phyloP scores from a whole-genome alignment of 768 basidiomycete species.

The Termitomyces sp. region DNA sequence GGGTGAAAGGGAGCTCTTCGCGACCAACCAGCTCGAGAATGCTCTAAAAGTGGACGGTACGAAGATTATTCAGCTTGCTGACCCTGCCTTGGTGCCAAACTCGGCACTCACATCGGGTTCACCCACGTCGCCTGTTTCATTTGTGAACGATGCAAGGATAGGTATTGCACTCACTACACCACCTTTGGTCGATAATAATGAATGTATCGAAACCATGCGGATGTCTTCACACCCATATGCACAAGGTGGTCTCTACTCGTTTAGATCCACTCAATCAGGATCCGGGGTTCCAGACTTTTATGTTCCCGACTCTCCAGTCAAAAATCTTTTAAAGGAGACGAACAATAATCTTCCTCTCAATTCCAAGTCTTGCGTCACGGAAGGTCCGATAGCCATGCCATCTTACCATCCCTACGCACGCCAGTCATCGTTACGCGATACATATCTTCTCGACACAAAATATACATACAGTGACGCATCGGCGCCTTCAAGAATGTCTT shows the following conservation, averaged over 20 bases:
- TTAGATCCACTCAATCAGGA: conserved; percentile 18
- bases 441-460: conserved; percentile 25
- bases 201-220: conserved; percentile 24
- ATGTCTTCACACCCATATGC: conserved; percentile 46
- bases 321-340: background rate
- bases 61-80: conserved; percentile 34
- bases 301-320: background rate
- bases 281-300: conserved; percentile 28
- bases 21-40: conserved; percentile 27
- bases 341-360: conserved; percentile 9
- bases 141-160: conserved; percentile 21
- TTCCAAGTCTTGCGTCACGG: conserved; percentile 19
- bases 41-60: conserved; percentile 34
- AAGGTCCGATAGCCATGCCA: conserved; percentile 25
- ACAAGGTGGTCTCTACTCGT: conserved; percentile 30
- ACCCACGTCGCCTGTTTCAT: conserved; percentile 22
- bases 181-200: conserved; percentile 16
- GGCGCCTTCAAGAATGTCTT: conserved; percentile 40
- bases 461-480: conserved; percentile 34
- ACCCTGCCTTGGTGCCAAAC: conserved; percentile 28
- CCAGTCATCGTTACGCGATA: conserved; percentile 24
- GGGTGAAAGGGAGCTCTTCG: conserved; percentile 7
- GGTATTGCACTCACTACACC: conserved; percentile 33
- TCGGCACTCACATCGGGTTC: background rate
- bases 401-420: conserved; percentile 40